Conservation (phyloP, 2,329 filamentous ascomycete species). For the Chalaropsis thielavioides region DNA sequence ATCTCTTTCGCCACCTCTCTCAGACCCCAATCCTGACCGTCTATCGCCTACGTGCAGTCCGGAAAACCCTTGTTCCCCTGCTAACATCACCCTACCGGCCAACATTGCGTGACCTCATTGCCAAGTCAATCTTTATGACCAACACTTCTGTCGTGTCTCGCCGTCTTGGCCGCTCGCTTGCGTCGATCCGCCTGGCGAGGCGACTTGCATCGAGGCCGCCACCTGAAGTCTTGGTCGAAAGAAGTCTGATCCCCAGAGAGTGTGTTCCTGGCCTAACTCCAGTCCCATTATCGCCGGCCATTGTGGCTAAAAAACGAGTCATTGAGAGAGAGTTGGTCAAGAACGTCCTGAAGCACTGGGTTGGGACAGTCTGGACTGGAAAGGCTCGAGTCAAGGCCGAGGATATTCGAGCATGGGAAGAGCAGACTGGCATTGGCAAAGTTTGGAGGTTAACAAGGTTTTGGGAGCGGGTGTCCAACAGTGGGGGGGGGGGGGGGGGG, state of each 20-base stretch:
- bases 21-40: slow-evolving; percentile 51
- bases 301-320: slow-evolving; percentile 47
- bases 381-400: slow-evolving; percentile 38
- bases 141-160: slow-evolving; percentile 51
- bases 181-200: slow-evolving; percentile 49
- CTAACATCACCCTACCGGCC: slow-evolving; percentile 44
- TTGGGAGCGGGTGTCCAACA: slow-evolving; percentile 43
- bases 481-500: neutral
- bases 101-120: slow-evolving; percentile 45
- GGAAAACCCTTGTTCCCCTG: slow-evolving; percentile 38
- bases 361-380: slow-evolving; percentile 42
- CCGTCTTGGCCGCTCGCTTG: slow-evolving; percentile 46
- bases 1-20: slow-evolving; percentile 46
- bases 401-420: slow-evolving; percentile 33
- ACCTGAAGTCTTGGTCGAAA: slow-evolving; percentile 44
- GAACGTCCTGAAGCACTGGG: slow-evolving; percentile 49
- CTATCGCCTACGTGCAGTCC: slow-evolving; percentile 44
- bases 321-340: slow-evolving; percentile 55
- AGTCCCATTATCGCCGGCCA: slow-evolving; percentile 38
- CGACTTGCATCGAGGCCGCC: slow-evolving; percentile 46
- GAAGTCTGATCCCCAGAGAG: slow-evolving; percentile 50
- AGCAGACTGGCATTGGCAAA: slow-evolving; percentile 37
- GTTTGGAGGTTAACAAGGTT: slow-evolving; percentile 50
- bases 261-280: slow-evolving; percentile 36
- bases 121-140: slow-evolving; percentile 51